These are phyloP conservation scores for Wickerhamomyces bisporus DNA, from an alignment of 805 yeast genomes.

Conservation along the genomic window DNA sequence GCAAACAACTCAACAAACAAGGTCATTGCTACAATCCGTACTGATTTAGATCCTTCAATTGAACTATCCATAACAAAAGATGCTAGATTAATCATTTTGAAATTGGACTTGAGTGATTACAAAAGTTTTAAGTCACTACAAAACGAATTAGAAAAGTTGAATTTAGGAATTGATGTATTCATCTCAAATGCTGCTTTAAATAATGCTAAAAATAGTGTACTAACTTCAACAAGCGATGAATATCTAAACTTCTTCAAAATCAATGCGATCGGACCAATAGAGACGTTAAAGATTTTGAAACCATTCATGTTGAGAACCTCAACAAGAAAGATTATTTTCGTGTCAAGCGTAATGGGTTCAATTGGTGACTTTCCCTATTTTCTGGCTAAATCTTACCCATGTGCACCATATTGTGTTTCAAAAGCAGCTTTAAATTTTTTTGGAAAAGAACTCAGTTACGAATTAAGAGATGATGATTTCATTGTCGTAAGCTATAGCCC, in stretches of 20 bases:
- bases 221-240: constrained; percentile 17
- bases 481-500: constrained; percentile 27
- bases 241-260: constrained; percentile 17
- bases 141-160: constrained; percentile 15
- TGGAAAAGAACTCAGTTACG: constrained; percentile 23
- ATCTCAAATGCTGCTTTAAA: constrained; percentile 31
- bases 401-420: constrained; percentile 31
- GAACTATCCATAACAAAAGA: constrained; percentile 19
- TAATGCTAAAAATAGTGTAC: constrained; percentile 14
- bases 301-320: constrained; percentile 23
- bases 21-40: constrained; percentile 24
- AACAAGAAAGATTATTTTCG: constrained; percentile 26
- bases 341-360: constrained; percentile 27
- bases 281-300: constrained; percentile 24
- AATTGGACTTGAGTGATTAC: constrained; percentile 15
- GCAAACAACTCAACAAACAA: constrained; percentile 7
- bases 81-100: constrained; percentile 17
- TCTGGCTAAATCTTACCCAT: constrained; percentile 13
- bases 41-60: too few relatives aligned
- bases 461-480: constrained; percentile 22
- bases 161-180: constrained; percentile 28
- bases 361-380: constrained; percentile 17
- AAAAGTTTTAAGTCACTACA: constrained; percentile 12
- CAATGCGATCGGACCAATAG: constrained; percentile 31
- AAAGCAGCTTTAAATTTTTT: constrained; percentile 32